Base-by-base conservation (phyloP, 2,329 filamentous ascomycete species). In the Verticillium zaregamsianum region DNA sequence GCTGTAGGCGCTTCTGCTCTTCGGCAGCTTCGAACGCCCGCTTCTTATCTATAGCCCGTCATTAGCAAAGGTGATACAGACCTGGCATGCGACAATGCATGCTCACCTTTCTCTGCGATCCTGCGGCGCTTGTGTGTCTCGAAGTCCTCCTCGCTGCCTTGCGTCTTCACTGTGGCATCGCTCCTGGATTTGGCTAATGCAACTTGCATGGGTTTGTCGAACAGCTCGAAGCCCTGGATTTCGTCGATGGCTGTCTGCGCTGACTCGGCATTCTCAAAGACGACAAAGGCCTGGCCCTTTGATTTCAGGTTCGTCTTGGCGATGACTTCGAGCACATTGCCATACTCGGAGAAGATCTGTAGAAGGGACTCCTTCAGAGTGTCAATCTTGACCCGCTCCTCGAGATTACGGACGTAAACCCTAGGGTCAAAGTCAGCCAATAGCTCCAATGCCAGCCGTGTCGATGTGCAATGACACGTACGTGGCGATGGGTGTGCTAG, bases 231-330 rank as follows among this genome's bases (percentile, higher is more conserved):
- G 9, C 92, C 94, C 70, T 97, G 90, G 65, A 96, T 83, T 68
- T 96, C 92, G 59, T 96, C 91, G 65, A 97, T 90, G 20, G 95
- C 94, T 65, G 87, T 84, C 59, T 85, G 80, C 3, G 93, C 93
- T n/a, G 88, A 86, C 61, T 93, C 90, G n/a, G 89, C 80, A 64
- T 82, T 85, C 69, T 96, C 92, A 73, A 93, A 98, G 55, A 98
- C 93, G 58, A 99, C 79, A 73, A 99, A 99, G 0, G 95, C 95
- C 77, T 99, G 95, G 14, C 95, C 95, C 74, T 96, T 97, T 54
- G 92, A 91, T 74, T 91, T 93, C 33, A 98, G 77, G 74, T 96
- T 97, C 66, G 86, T 92, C 80, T 96, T 96, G 55, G 91, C 91
- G 63, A 96, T 85, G 59, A 97, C 86, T 65, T 97, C 93, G 68